Evolutionary conservation across 345 rosid genomes (phyloP).

Genomic region (Eucalyptus microcorys): DNA sequence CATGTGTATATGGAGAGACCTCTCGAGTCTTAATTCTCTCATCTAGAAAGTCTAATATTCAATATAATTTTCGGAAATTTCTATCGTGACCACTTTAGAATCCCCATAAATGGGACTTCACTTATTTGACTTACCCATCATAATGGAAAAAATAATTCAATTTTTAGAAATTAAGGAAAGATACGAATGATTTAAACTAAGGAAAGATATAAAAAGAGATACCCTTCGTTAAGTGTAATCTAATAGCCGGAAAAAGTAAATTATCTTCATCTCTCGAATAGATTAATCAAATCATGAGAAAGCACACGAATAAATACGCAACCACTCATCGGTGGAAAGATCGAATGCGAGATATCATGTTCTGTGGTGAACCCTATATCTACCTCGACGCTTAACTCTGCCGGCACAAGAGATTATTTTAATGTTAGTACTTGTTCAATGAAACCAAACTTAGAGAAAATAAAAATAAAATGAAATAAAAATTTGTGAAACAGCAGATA

Average conservation of each 20-base stretch:
- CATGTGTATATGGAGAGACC: neutral
- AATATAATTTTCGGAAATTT: neutral
- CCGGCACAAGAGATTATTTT: neutral
- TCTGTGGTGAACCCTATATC: neutral
- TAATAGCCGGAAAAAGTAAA: neutral
- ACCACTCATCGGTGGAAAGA: neutral
- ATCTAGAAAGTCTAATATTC: neutral
- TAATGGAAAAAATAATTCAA: neutral
- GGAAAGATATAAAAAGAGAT: neutral
- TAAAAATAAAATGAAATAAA: neutral
- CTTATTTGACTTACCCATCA: neutral
- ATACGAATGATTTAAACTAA: neutral
- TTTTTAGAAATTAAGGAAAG: neutral
- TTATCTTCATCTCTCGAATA: neutral
- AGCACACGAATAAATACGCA: neutral
- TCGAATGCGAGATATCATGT: neutral
- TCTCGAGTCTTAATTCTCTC: neutral
- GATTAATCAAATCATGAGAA: neutral
- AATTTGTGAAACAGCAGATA: neutral
- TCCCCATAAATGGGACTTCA: neutral
- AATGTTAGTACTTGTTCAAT: neutral
- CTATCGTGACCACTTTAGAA: neutral
- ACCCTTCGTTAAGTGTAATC: neutral
- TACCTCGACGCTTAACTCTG: fast-evolving
- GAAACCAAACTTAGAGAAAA: neutral